A percentile compares a stretch with the other conserved stretches of the same genome.
Evolutionary conservation across 495 filamentous ascomycete species (phyloP).

Genomic region (Penicillium alfredii): DNA sequence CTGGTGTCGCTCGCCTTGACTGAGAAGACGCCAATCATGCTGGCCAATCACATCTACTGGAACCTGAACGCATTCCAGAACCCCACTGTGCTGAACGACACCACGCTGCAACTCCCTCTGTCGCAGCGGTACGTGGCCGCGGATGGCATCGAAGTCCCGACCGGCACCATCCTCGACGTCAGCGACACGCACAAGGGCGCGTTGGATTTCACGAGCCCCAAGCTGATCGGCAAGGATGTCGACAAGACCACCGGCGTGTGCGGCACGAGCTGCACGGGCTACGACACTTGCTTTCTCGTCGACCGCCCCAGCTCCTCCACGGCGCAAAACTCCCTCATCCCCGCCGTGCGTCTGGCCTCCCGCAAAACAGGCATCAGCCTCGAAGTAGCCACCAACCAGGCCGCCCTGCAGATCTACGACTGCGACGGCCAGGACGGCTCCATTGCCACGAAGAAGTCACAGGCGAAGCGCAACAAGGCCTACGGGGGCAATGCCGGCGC

Average conservation of each 20-base stretch:
- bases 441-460: conserved; percentile 46
- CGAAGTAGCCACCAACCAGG: conserved; percentile 69
- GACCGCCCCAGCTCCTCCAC: conserved; percentile 62
- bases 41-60: conserved; percentile 80
- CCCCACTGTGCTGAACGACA: conserved; percentile 61
- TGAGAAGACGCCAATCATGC: conserved; percentile 76
- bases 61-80: conserved; percentile 79
- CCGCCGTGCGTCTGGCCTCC: conserved; percentile 54
- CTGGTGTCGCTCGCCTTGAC: conserved; percentile 64
- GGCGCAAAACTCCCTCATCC: conserved; percentile 53
- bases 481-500: conserved; percentile 33
- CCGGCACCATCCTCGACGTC: conserved; percentile 62
- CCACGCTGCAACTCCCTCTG: conserved; percentile 64
- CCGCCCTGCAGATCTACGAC: conserved; percentile 71
- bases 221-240: conserved; percentile 68
- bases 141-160: conserved; percentile 73
- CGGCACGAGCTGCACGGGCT: conserved; percentile 68
- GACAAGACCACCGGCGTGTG: conserved; percentile 55
- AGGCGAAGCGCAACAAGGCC: conserved; percentile 44
- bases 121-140: conserved; percentile 62
- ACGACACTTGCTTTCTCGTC: conserved; percentile 68
- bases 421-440: conserved; percentile 70
- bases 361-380: conserved; percentile 60
- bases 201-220: conserved; percentile 73
- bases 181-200: conserved; percentile 52